Percentiles rank a stretch among this genome's conserved stretches.
These are phyloP conservation scores for Geotrichum australiense DNA, from an alignment of 1,139 yeast genomes.

Conservation along the genomic window DNA sequence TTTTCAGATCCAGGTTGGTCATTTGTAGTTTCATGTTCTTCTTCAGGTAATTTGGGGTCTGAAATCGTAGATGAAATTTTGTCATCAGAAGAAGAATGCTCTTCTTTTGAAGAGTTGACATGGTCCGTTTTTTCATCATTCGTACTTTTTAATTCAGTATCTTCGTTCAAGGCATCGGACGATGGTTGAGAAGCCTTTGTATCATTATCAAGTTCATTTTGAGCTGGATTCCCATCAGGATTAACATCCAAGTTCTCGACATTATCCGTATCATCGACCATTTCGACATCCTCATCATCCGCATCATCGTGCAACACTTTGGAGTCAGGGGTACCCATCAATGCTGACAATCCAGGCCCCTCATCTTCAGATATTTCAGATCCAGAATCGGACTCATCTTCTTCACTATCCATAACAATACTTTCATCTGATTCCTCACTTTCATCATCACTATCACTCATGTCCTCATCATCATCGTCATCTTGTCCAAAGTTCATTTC, in stretches of 20 bases:
- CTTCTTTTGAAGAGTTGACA: too few species aligned
- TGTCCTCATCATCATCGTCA: conserved; percentile 27
- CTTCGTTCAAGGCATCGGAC: too few species aligned
- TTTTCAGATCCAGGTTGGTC: conserved; percentile 7
- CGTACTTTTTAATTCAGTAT: too few species aligned
- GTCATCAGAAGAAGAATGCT: too few species aligned
- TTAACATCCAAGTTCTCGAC: too few species aligned
- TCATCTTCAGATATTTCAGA: conserved; percentile 15
- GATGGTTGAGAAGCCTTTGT: too few species aligned
- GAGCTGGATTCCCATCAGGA: too few species aligned
- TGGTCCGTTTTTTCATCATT: too few species aligned
- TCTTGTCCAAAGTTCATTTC: conserved; percentile 19
- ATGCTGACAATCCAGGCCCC: conserved; percentile 25
- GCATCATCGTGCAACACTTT: conserved; percentile 23
- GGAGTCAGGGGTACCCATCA: conserved; percentile 23
- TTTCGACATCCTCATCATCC: conserved; percentile 24
- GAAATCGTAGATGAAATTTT: too few species aligned
- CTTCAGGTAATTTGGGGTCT: conserved; percentile 9
- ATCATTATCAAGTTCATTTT: too few species aligned
- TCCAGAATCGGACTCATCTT: conserved; percentile 19
- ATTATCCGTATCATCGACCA: conserved; percentile 22
- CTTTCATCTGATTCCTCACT: conserved; percentile 20
- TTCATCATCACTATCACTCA: conserved; percentile 22
- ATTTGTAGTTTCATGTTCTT: conserved; percentile 9
- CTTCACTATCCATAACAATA: conserved; percentile 26